Base-by-base conservation (phyloP, 257 asterid genomes). In the Orobanche coerulescens region DNA sequence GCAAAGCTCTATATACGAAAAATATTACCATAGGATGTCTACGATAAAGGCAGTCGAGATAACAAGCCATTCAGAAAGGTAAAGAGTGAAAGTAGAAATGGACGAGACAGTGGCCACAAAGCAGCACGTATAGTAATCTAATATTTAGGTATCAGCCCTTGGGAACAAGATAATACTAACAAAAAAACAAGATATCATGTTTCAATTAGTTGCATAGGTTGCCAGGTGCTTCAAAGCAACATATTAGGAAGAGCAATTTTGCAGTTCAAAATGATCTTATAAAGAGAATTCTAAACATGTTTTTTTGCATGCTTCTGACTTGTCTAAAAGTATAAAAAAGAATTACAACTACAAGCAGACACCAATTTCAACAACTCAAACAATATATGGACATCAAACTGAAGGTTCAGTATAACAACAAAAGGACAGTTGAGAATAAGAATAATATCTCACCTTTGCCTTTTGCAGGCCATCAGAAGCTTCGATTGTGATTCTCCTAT, bases 391-490 rank as follows among this genome's bases (percentile, higher is more conserved):
- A 25, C 51, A 31, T 49, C 52, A 19, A 36, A 55, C 19, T 33
- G 5, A 52, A 33, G 10, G 19, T 40, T 33, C 47, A 42, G 53
- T 20, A 43, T 42, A 28, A 15, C 39, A 67, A 40, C n/a, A 33
- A 51, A 43, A 24, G 51, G 10, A 25, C 16, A 50, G 36, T 20
- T 33, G 3, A 40, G 23, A 57, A 39, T 12, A n/a, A 30, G 43
- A 62, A 62, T 52, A 69, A 64, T 40, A 43, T 26, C 68, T 65
- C 74, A 85, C 98, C 94, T 84, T 84, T 67, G 96, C 86, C 82
- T 82, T 88, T 47, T 81, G 86, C 71, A 84, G 74, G 71, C 96
- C 87, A 72, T 80, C 85, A 39, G 89, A 86, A 67, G 98, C 96
- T 68, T 92, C 98, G 81, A 88, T 74, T 43, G 78, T 73, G 63